Base-by-base conservation (phyloP, 805 yeast genomes). In the Grigorovia transvaalensis region DNA sequence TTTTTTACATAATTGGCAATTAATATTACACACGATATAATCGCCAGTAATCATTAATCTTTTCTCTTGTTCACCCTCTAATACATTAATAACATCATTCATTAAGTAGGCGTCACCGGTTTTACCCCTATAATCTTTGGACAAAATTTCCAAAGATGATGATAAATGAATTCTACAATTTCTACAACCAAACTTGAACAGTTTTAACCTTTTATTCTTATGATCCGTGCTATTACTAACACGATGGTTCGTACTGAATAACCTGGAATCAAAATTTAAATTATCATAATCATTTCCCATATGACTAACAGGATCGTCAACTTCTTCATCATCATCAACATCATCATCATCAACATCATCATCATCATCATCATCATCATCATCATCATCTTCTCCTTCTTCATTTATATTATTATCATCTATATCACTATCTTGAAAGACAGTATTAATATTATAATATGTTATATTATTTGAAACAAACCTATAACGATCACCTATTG, bases 1-100 rank as follows among this genome's bases (percentile, higher is more conserved):
- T 9, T 66, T 62, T 49, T 69, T 67, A 60, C 88, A 83, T 58
- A 75, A 78, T 46, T 74, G 76, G 59, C 88, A 83, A 35, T 59
- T 57, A 27, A 81, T 73, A 59, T 80, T 83, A 53, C 80, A 75
- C 2, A 83, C 84, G 0, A 71, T 59, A 57, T 81, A 83, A 27
- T 62, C 63, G 1, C 88, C 88, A 0, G 87, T 82, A 35, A 76
- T 71, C 88, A 83, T 82, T 43, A 69, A 59, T 41, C 78, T 68
- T 17, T 64, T 66, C 51, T 71, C 77, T 2, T 63, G 56, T 7
- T 59, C 56, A 1, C 74, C 72, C 35, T 65, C 67, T 7, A 64
- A 61, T 38, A 71, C 68, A 57, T 79, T 79, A 43, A 74, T 76
- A 58, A 79, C 80, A 40, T 69, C 66, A 45, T 72, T 67, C 60